phyloP scores from a whole-genome alignment of 2,329 filamentous ascomycete genomes.

The Dendryphion nanum region DNA sequence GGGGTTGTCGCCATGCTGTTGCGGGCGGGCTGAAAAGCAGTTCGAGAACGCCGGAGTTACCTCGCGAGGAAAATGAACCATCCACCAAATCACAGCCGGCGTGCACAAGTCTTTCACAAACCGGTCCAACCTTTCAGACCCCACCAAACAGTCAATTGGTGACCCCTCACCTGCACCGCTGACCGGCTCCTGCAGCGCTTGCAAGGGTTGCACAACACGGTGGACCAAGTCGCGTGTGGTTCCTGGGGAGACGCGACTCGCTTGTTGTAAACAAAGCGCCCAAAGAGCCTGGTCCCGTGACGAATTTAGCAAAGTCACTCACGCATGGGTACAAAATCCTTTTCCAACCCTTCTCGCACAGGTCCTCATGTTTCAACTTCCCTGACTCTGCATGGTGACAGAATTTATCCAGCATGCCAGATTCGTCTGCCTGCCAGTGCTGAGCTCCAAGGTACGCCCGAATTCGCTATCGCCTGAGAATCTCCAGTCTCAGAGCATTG shows the following conservation, averaged over 20 bases:
- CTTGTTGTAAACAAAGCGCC: conserved; percentile 30
- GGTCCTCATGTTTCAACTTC: conserved; percentile 27
- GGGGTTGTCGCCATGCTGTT: conserved; percentile 17
- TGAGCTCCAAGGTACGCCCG: not conserved
- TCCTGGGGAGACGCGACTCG: conserved; percentile 33
- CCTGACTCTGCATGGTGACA: conserved; percentile 12
- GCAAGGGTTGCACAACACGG: conserved; percentile 9
- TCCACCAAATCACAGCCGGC: conserved; percentile 4
- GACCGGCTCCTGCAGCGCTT: conserved; percentile 32
- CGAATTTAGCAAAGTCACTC: conserved; percentile 10
- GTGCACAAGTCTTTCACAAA: conserved; percentile 37
- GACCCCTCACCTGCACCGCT: conserved; percentile 34
- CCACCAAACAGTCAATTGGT: conserved; percentile 32
- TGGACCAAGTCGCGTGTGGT: conserved; percentile 23
- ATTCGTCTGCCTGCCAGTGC: not conserved
- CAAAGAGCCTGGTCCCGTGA: conserved; percentile 34
- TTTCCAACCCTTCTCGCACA: conserved; percentile 25
- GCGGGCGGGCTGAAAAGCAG: conserved; percentile 29
- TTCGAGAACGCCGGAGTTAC: conserved; percentile 26
- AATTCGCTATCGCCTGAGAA: not conserved
- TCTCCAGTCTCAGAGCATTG: not conserved
- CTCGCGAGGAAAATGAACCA: conserved; percentile 9
- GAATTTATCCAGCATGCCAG: not conserved
- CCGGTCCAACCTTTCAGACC: conserved; percentile 22
- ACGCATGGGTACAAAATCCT: conserved; percentile 15